Evolutionary conservation across 495 filamentous ascomycete species (phyloP).

Genomic region (Xylaria cubensis): DNA sequence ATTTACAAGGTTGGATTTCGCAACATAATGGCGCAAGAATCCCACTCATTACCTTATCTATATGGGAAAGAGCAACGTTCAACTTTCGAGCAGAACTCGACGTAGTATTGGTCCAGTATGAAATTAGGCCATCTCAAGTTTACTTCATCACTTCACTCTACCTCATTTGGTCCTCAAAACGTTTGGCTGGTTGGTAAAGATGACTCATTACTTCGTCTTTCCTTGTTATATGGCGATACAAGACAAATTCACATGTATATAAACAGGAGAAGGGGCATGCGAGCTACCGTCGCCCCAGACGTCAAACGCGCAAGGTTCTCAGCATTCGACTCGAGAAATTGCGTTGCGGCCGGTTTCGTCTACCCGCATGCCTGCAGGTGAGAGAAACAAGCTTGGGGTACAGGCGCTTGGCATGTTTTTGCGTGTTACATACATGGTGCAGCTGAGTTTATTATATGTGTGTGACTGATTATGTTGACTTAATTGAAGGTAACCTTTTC

Average conservation of each 20-base stretch:
- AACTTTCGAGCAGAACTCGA: neutral
- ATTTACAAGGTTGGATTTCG: neutral
- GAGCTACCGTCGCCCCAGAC: neutral
- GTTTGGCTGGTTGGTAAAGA: neutral
- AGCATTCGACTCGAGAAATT: neutral
- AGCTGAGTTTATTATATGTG: neutral
- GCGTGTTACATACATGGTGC: neutral
- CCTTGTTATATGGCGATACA: neutral
- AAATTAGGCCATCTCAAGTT: neutral
- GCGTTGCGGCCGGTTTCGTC: neutral
- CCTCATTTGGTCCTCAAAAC: too few relatives aligned
- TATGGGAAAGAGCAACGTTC: neutral
- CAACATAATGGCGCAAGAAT: neutral
- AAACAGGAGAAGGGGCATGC: neutral
- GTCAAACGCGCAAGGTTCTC: neutral
- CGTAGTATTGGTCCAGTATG: neutral
- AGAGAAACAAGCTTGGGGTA: neutral
- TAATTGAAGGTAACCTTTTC: neutral
- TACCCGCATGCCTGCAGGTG: neutral
- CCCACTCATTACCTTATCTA: neutral
- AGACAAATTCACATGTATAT: neutral
- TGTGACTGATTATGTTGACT: neutral
- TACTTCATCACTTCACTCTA: neutral
- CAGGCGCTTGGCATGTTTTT: neutral
- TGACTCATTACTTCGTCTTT: neutral